Conservation (phyloP, 345 rosid species). For the Litchi chinensis region DNA sequence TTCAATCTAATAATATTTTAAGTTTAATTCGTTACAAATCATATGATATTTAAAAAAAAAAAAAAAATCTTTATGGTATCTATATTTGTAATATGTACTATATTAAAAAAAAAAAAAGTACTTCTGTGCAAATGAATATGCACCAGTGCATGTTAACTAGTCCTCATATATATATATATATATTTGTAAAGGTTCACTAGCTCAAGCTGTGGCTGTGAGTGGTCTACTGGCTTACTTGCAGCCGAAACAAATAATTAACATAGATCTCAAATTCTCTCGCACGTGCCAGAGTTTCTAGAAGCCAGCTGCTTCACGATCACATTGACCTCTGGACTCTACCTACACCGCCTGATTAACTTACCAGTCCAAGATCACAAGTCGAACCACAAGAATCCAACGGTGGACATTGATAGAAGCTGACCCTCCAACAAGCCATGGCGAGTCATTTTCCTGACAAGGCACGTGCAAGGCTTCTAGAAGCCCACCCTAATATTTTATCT, state of each 20-base stretch:
- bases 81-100: no score
- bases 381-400: neutral
- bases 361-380: neutral
- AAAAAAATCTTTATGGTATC: no score
- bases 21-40: no score
- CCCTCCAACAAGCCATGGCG: neutral
- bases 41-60: no score
- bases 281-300: conserved; percentile 18
- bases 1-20: no score
- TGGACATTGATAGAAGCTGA: neutral
- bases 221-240: neutral
- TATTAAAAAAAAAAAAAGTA: no score
- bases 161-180: no score
- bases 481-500: neutral
- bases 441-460: neutral
- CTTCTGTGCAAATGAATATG: no score
- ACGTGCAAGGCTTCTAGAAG: conserved; percentile 22
- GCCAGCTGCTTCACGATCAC: neutral
- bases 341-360: neutral
- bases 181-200: no score
- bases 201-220: no score
- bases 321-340: no score
- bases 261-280: neutral
- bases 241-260: neutral
- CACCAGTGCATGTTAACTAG: no score